Conservation (phyloP, 192 early-diverging fungal genomes). For the Coemansia sp. region DNA sequence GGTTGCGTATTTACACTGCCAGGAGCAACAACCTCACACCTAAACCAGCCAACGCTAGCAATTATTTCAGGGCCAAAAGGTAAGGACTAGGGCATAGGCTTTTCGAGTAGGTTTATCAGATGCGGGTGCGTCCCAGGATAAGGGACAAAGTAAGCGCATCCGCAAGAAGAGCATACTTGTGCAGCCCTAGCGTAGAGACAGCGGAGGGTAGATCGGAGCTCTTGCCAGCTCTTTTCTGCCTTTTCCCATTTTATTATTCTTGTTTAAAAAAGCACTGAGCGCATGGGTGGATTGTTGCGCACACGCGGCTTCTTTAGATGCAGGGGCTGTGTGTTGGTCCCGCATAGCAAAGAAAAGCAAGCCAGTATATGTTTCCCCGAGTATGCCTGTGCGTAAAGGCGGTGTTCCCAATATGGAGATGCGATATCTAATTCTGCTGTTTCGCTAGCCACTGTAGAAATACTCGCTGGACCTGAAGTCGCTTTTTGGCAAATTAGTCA, state of each 20-base stretch:
- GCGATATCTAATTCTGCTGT: too few relatives aligned
- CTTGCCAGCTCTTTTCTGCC: not conserved
- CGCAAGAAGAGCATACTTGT: too few relatives aligned
- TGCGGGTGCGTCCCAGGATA: too few relatives aligned
- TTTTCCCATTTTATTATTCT: not conserved
- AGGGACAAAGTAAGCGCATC: too few relatives aligned
- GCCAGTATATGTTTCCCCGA: not conserved
- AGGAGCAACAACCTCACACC: not conserved
- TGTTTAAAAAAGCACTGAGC: not conserved
- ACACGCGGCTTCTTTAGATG: not conserved
- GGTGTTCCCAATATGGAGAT: too few relatives aligned
- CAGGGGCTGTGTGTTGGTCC: not conserved
- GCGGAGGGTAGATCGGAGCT: not conserved
- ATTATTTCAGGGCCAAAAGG: not conserved
- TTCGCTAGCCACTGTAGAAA: too few relatives aligned
- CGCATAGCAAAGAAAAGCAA: not conserved
- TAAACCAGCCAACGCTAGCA: not conserved
- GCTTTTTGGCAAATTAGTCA: too few relatives aligned
- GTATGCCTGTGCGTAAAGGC: not conserved
- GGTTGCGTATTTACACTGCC: not conserved
- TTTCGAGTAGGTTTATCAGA: too few relatives aligned
- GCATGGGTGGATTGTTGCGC: conserved; percentile 4
- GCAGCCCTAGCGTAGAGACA: too few relatives aligned
- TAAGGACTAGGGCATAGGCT: too few relatives aligned
- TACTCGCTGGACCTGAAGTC: too few relatives aligned